Evolutionary conservation across 164 flowering plant genomes (phyloP).

Genomic region (Berberis thunbergii): DNA sequence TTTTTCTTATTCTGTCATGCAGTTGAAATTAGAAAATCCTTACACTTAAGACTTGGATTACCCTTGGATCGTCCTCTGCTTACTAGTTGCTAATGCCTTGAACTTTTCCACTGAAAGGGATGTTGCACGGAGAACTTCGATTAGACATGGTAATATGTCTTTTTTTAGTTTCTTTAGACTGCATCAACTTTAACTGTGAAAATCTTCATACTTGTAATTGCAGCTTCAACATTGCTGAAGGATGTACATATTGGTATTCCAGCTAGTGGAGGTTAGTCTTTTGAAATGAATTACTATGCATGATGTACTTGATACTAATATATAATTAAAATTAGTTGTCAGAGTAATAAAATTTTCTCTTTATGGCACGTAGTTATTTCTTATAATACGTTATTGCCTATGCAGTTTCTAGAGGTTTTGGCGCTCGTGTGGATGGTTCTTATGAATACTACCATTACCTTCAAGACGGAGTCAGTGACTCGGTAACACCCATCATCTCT

Average conservation of each 20-base stretch:
- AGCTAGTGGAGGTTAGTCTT: slow-evolving; percentile 72
- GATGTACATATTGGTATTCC: slow-evolving; percentile 85
- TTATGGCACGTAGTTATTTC: background rate
- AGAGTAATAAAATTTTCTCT: background rate
- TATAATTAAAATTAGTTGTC: background rate
- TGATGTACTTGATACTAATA: background rate
- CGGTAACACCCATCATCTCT: slow-evolving; percentile 34
- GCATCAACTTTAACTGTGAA: background rate
- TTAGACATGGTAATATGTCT: slow-evolving; percentile 37
- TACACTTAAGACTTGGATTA: slow-evolving; percentile 75
- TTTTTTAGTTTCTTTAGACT: background rate
- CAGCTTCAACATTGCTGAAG: slow-evolving; percentile 64
- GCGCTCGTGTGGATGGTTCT: slow-evolving; percentile 80
- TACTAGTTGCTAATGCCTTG: slow-evolving; percentile 73
- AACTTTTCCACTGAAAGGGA: slow-evolving; percentile 25
- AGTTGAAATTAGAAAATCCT: slow-evolving; percentile 73
- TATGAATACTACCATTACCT: slow-evolving; percentile 92
- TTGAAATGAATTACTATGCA: background rate
- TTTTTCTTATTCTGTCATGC: slow-evolving; percentile 14
- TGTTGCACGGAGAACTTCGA: slow-evolving; percentile 22
- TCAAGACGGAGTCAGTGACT: slow-evolving; percentile 88
- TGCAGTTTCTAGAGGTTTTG: slow-evolving; percentile 73
- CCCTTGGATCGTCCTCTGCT: slow-evolving; percentile 83
- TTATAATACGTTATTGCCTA: background rate
- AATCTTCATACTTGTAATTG: background rate